Conservation (phyloP, 345 rosid species). For the Gossypium thurberi region DNA sequence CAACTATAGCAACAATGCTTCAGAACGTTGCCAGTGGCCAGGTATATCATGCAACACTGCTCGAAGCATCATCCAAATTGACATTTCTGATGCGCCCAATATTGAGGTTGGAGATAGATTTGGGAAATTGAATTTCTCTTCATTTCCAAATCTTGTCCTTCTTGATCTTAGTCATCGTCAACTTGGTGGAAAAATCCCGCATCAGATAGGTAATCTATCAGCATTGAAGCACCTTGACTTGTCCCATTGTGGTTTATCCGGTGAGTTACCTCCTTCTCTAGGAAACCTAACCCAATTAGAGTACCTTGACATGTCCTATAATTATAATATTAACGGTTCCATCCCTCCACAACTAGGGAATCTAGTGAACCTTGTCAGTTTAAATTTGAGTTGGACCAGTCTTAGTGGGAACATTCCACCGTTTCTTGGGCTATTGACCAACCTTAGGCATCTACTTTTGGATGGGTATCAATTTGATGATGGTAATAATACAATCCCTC, state of each 20-base stretch:
- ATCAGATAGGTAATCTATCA: not conserved
- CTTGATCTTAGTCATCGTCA: not conserved
- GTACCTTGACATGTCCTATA: not conserved
- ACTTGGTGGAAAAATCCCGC: not conserved
- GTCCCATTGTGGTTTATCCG: not conserved
- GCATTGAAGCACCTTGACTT: too few relatives aligned
- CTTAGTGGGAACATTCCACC: not conserved
- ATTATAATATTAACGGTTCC: not conserved
- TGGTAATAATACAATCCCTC: too few relatives aligned
- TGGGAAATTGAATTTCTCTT: too few relatives aligned
- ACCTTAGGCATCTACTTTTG: not conserved
- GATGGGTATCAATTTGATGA: not conserved
- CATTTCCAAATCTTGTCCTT: not conserved
- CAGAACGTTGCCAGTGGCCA: too few relatives aligned
- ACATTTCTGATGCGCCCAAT: too few relatives aligned
- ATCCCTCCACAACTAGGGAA: not conserved
- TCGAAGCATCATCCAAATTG: too few relatives aligned
- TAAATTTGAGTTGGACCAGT: not conserved
- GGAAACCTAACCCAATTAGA: constrained; percentile 1
- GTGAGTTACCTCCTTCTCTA: not conserved
- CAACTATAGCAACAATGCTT: too few relatives aligned
- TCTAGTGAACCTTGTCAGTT: not conserved
- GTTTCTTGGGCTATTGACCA: not conserved
- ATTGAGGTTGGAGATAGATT: too few relatives aligned
- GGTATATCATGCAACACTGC: too few relatives aligned